Base-by-base conservation (phyloP, 495 filamentous ascomycete genomes). In the Glonium stellatum region DNA sequence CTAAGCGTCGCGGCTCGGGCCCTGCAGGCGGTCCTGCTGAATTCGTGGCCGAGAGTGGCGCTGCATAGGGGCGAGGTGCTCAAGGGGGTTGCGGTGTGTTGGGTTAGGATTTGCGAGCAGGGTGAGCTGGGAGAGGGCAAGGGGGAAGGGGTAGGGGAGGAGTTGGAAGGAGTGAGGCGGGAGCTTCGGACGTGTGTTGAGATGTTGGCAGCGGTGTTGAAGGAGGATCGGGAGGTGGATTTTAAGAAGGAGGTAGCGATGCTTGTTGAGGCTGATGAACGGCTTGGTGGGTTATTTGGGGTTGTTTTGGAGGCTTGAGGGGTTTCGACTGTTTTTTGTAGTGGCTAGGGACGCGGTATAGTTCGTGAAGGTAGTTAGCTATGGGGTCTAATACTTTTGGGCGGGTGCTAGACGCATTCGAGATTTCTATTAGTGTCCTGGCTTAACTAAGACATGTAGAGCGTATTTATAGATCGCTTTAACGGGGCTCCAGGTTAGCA, bases 1-100 rank as follows among this genome's bases (percentile, higher is more conserved):
- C 73, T 95, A 0, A 47, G 75, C 1, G 73, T 79, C 0, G 81
- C 85, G 1, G 68, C 80, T 5, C 64, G 74, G 9, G 74, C 83
- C 0, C 57, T 90, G 27, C 78, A 85, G 51, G 72, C 72, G 0
- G 74, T 88, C 12, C 72, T 96, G n/a, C 60, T 80, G 22, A 85
- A 78, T 47, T 82, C 80, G n/a, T 92, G 93, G 83, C 84, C 88
- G 11, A 77, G 90, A 0, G 72, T 96, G 18, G 77, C 74, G 63
- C 67, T 69, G 44, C 85, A 86, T 76, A 76, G 81, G 25, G 83
- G 80, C n/a, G 87, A 92, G 69, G 72, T 95, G 15, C 60, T 95
- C 54, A 82, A 78, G 47, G 84, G 77, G 0, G 58, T 90, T 0
- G 75, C 78, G 25, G 66, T 84, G 2, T 86, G 86, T 67, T 96